Base-by-base conservation (phyloP, 768 basidiomycete species). In the Rhodotorula kratochvilovae region DNA sequence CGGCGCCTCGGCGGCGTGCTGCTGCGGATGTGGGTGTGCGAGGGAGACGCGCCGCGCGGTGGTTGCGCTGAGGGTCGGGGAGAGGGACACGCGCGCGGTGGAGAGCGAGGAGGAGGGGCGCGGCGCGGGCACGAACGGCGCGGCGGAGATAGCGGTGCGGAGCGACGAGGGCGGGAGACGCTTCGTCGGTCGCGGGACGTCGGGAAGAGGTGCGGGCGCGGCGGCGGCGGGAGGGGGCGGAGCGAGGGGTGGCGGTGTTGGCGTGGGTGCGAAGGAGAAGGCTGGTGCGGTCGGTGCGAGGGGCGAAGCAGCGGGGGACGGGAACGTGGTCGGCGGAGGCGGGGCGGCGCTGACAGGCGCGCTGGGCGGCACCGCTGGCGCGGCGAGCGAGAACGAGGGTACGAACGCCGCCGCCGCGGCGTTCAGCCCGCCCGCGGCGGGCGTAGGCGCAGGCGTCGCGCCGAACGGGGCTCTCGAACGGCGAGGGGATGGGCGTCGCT, bases 401-500 rank as follows among this genome's bases (percentile, higher is more conserved):
- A 35, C 39, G 43, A 36, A 43, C 0, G 63, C 4, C 0, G 63
- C n/a, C 0, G 56, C 56, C 1, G 56, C 23, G 25, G 56, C 56
- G 15, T 39, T 35, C 6, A 57, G 36, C 5, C 33, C 33, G 31
- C 3, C 11, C 17, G 23, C 16, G 27, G 53, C 27, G 13, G 29
- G 16, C 35, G 36, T 21, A 6, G 33, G 1, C 11, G 25, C 23
- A 4, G 36, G 35, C 2, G 36, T 16, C 13, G 56, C n/a, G 25
- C 33, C 56, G 10, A 57, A 19, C 25, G 3, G 56, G 56, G 15
- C 33, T 57, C 11, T 27, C 35, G 56, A 39, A 15, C 23, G 74
- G 42, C 29, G 61, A 35, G 35, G 72, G 70, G 48, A 77, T 74
- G 2, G 56, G 39, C 39, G 68, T 53, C 31, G 33, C 54, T 1